Percentiles rank a stretch among this genome's conserved stretches.
phyloP scores from a whole-genome alignment of 1,139 yeast species.

The Yamadazyma friedrichii region DNA sequence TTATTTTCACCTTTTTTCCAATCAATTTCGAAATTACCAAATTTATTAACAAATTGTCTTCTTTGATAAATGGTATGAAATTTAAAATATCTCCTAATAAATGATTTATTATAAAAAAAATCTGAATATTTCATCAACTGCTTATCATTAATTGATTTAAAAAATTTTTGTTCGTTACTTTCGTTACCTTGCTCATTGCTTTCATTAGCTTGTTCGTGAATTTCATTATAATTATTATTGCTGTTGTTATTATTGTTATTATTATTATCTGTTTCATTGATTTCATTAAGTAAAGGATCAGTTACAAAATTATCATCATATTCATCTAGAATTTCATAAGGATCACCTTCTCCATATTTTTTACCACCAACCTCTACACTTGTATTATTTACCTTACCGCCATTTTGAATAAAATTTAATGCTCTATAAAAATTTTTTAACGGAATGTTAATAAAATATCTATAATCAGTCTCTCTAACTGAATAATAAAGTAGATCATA shows the following conservation, averaged over 20 bases:
- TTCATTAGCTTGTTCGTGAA: neutral
- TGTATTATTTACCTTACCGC: constrained; percentile 20
- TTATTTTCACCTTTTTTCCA: constrained; percentile 23
- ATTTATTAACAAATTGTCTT: constrained; percentile 46
- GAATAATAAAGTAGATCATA: constrained; percentile 43
- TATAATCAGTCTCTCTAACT: constrained; percentile 41
- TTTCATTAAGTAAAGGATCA: constrained; percentile 3
- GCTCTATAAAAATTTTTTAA: constrained; percentile 45
- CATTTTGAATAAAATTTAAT: constrained; percentile 34
- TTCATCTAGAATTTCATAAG: constrained; percentile 21
- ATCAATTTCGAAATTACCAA: constrained; percentile 41
- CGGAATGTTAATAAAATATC: constrained; percentile 42
- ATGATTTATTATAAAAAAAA: constrained; percentile 36
- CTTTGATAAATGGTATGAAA: constrained; percentile 49
- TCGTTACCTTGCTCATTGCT: constrained; percentile 6
- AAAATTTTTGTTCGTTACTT: constrained; percentile 8
- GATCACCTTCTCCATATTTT: constrained; percentile 36
- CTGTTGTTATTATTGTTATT: neutral
- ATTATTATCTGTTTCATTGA: constrained; percentile 1
- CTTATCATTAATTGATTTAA: constrained; percentile 11
- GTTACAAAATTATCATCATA: constrained; percentile 20
- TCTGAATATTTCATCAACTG: constrained; percentile 27
- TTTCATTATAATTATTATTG: constrained; percentile 4
- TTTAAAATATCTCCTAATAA: constrained; percentile 40
- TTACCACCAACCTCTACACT: constrained; percentile 15